phyloP scores from a whole-genome alignment of 2,329 filamentous ascomycete species.

The Hypoxylon sp. region DNA sequence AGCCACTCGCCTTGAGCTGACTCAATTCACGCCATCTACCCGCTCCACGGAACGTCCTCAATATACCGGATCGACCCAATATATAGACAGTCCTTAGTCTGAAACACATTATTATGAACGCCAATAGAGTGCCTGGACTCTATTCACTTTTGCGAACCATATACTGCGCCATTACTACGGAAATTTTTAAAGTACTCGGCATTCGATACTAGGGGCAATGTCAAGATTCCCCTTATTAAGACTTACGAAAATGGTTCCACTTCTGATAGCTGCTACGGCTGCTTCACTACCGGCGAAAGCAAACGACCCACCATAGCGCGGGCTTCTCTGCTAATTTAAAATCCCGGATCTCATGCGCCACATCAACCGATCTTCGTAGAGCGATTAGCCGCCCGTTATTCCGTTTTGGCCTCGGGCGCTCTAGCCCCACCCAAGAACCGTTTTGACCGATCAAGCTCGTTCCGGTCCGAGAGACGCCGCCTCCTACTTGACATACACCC shows the following conservation, averaged over 20 bases:
- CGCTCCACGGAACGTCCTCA: neutral
- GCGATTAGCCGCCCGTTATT: too few relatives aligned
- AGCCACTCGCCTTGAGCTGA: neutral
- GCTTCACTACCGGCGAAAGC: neutral
- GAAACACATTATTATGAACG: too few relatives aligned
- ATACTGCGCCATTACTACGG: neutral
- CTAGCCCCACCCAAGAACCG: too few relatives aligned
- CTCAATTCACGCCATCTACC: neutral
- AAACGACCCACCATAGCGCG: too few relatives aligned
- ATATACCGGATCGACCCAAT: neutral
- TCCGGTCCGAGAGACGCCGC: too few relatives aligned
- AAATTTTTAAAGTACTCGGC: neutral
- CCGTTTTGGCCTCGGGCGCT: too few relatives aligned
- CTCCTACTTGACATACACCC: too few relatives aligned
- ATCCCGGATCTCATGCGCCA: too few relatives aligned
- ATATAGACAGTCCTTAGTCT: neutral
- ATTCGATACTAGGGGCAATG: neutral
- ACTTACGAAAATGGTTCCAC: neutral
- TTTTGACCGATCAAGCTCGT: too few relatives aligned
- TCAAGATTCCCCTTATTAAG: neutral
- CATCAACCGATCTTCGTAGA: neutral
- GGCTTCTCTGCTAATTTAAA: too few relatives aligned
- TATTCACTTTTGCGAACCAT: neutral
- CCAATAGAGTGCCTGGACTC: too few relatives aligned
- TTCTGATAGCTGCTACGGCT: neutral